Percentiles rank a stretch among this genome's conserved stretches.
Evolutionary conservation across 2,329 filamentous ascomycete genomes (phyloP).

Genomic region (Sphaerulina populicola): DNA sequence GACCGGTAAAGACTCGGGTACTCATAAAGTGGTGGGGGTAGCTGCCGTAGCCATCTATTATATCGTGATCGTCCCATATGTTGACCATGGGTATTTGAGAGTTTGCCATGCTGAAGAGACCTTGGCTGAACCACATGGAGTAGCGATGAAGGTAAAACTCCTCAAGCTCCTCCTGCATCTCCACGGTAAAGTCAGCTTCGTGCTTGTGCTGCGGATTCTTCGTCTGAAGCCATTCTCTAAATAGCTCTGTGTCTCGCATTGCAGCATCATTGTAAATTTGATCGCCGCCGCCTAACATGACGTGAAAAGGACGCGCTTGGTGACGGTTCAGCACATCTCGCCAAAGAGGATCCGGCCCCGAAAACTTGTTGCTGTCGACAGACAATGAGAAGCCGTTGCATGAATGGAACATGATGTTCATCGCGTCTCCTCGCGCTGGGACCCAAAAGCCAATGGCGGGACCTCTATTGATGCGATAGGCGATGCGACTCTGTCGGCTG

Average conservation of each 20-base stretch:
- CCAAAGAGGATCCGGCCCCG: conserved; percentile 93
- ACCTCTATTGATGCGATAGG: conserved; percentile 89
- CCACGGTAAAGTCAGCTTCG: conserved; percentile 63
- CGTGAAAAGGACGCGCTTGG: conserved; percentile 86
- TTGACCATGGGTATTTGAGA: conserved; percentile 98
- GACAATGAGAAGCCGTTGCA: conserved; percentile 90
- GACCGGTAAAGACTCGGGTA: conserved; percentile 76
- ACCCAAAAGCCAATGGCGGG: conserved; percentile 92
- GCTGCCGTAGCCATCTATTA: conserved; percentile 70
- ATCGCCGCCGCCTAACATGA: conserved; percentile 95
- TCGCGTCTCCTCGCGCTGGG: conserved; percentile 69
- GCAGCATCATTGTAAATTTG: conserved; percentile 93
- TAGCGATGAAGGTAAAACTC: conserved; percentile 82
- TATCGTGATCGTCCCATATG: conserved; percentile 84
- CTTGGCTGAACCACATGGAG: conserved; percentile 91
- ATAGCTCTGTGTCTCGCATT: conserved; percentile 63
- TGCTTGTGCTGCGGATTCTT: conserved; percentile 75
- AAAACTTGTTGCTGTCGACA: conserved; percentile 70
- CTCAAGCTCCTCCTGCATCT: conserved; percentile 84
- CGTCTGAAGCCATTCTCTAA: conserved; percentile 75
- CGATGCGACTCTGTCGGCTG: conserved; percentile 70
- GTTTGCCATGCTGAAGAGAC: conserved; percentile 83
- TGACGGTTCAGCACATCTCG: conserved; percentile 90
- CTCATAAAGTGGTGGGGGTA: conserved; percentile 88
- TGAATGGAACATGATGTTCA: conserved; percentile 99